Conservation (phyloP, 148 eudicot genomes). For the Amaranthus cruentus region DNA sequence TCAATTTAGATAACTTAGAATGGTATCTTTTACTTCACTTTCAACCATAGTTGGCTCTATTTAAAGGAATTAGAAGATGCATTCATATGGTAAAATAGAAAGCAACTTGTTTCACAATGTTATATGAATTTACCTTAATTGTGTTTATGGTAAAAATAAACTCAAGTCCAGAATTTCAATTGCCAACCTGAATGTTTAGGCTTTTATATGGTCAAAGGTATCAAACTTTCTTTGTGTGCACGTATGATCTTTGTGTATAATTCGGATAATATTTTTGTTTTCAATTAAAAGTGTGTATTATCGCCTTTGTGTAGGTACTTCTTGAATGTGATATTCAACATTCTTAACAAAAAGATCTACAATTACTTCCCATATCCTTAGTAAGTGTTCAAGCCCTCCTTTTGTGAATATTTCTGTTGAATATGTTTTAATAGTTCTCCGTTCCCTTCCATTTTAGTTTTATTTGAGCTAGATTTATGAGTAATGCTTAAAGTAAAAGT, state of each 20-base stretch:
- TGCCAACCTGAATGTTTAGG: too few species aligned
- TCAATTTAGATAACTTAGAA: neutral
- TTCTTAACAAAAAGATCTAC: constrained; percentile 98
- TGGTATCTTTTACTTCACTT: neutral
- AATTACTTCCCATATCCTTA: constrained; percentile 99
- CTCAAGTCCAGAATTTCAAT: too few species aligned
- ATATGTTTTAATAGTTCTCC: too few species aligned
- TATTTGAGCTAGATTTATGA: too few species aligned
- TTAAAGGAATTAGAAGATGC: neutral
- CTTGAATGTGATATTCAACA: constrained; percentile 94
- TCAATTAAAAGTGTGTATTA: neutral
- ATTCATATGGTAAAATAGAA: neutral
- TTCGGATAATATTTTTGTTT: neutral
- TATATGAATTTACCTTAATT: too few species aligned
- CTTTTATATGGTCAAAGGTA: neutral
- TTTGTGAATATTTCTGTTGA: too few species aligned
- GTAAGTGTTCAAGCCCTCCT: constrained; percentile 36
- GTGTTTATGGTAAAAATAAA: too few species aligned
- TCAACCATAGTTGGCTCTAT: neutral
- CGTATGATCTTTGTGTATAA: neutral
- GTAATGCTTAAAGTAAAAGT: too few species aligned
- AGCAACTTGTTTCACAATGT: too few species aligned
- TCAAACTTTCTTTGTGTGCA: neutral
- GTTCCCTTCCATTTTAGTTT: too few species aligned
- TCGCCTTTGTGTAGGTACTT: constrained; percentile 65